Evolutionary conservation across 345 rosid genomes (phyloP).

Genomic region (Ceriops zippeliana): DNA sequence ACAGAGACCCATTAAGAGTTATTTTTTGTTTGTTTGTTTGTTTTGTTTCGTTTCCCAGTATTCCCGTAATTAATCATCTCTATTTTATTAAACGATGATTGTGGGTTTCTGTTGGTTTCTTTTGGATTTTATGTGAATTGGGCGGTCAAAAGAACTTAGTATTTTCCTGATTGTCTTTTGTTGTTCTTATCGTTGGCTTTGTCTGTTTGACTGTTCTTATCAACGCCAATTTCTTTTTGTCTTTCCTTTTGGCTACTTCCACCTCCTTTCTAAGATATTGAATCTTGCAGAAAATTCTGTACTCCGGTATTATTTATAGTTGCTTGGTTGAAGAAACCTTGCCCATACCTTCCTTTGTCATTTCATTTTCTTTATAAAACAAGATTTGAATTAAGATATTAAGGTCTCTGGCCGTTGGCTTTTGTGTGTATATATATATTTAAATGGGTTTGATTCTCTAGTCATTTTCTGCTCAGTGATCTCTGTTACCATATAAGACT

Average conservation of each 20-base stretch:
- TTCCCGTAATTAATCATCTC: too few relatives aligned
- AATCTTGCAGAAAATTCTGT: too few relatives aligned
- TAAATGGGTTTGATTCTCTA: conserved; percentile 30
- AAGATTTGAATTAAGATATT: conserved; percentile 13
- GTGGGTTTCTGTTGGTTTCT: not conserved
- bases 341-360: conserved; percentile 20
- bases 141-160: too few relatives aligned
- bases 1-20: too few relatives aligned
- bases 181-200: conserved; percentile 10
- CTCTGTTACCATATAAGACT: not conserved
- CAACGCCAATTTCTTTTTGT: not conserved
- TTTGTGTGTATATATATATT: conserved; percentile 11
- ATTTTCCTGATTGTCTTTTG: conserved; percentile 6
- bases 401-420: conserved; percentile 27
- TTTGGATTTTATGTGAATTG: not conserved
- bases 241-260: not conserved
- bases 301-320: conserved; percentile 12
- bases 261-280: too few relatives aligned
- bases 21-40: not conserved
- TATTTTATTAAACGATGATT: not conserved
- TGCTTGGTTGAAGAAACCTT: conserved; percentile 34
- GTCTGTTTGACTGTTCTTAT: not conserved
- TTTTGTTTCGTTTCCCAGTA: not conserved
- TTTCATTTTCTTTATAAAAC: conserved; percentile 15
- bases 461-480: conserved; percentile 33